A percentile compares a stretch with the other conserved stretches of the same genome.
Conservation (phyloP, 1,284 basidiomycete species). For the Apiotrichum gamsii region DNA sequence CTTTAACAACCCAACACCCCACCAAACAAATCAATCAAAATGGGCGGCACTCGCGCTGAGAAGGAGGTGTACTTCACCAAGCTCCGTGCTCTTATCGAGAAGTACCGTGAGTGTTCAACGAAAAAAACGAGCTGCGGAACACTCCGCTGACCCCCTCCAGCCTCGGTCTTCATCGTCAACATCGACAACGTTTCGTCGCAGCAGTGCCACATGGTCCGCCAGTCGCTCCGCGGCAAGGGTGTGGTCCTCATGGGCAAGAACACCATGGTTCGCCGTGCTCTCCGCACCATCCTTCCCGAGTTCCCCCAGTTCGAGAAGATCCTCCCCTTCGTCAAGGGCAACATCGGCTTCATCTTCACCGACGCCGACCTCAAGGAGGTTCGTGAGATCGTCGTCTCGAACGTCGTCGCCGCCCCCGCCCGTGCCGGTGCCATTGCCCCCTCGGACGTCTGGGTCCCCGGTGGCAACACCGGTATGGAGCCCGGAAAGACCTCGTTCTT, state of each 20-base stretch:
- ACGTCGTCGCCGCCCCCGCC: conserved; percentile 97
- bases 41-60: conserved; percentile 85
- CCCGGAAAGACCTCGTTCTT: conserved; percentile 99
- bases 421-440: conserved; percentile 96
- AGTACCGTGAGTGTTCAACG: conserved; percentile 65
- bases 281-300: conserved; percentile 83
- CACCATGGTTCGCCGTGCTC: conserved; percentile 99
- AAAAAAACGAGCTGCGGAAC: too few relatives aligned
- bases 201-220: conserved; percentile 80
- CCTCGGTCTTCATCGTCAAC: conserved; percentile 98
- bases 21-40: conserved; percentile 51
- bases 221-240: conserved; percentile 91
- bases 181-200: conserved; percentile 99
- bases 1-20: conserved; percentile 11
- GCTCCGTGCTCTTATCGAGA: conserved; percentile 85
- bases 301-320: conserved; percentile 93
- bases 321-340: conserved; percentile 90
- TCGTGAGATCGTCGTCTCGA: conserved; percentile 83
- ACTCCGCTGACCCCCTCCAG: conserved; percentile 48
- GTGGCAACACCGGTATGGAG: conserved; percentile 99
- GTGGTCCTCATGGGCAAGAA: conserved; percentile 99
- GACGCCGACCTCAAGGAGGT: conserved; percentile 86
- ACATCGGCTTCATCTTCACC: conserved; percentile 99
- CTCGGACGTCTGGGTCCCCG: conserved; percentile 84
- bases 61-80: conserved; percentile 92